Percentiles rank a stretch among this genome's conserved stretches.
Conservation (phyloP, 2,329 filamentous ascomycete genomes). For the Aspergillus hiratsukae region DNA sequence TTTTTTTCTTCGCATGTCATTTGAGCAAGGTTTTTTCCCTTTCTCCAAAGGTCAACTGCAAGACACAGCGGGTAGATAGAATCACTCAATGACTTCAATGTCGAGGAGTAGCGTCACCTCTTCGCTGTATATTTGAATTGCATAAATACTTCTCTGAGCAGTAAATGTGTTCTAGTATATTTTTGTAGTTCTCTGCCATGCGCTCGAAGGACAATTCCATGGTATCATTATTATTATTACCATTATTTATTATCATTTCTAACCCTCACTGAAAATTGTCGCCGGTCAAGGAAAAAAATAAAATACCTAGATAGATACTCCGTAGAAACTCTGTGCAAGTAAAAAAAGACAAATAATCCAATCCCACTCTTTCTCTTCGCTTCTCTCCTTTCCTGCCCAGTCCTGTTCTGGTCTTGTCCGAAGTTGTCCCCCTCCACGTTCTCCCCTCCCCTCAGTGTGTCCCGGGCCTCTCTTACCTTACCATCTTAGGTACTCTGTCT, state of each 20-base stretch:
- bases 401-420: too few species aligned
- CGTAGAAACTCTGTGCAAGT: not conserved
- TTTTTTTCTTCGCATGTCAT: conserved; percentile 5
- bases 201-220: not conserved
- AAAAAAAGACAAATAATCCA: conserved; percentile 9
- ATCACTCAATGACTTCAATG: not conserved
- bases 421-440: not conserved
- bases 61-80: not conserved
- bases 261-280: conserved; percentile 7
- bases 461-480: not conserved
- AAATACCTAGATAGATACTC: not conserved
- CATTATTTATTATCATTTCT: not conserved
- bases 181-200: not conserved
- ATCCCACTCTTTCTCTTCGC: not conserved
- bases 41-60: not conserved
- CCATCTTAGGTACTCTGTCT: not conserved
- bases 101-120: not conserved
- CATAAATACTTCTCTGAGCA: not conserved
- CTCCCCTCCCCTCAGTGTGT: not conserved
- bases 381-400: not conserved
- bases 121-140: not conserved
- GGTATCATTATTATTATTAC: too few species aligned
- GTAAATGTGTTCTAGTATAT: not conserved
- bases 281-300: conserved; percentile 15
- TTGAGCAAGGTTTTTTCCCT: not conserved